These are phyloP conservation scores for Termitomyces sp. DNA, from an alignment of 768 basidiomycete genomes.

Conservation along the genomic window DNA sequence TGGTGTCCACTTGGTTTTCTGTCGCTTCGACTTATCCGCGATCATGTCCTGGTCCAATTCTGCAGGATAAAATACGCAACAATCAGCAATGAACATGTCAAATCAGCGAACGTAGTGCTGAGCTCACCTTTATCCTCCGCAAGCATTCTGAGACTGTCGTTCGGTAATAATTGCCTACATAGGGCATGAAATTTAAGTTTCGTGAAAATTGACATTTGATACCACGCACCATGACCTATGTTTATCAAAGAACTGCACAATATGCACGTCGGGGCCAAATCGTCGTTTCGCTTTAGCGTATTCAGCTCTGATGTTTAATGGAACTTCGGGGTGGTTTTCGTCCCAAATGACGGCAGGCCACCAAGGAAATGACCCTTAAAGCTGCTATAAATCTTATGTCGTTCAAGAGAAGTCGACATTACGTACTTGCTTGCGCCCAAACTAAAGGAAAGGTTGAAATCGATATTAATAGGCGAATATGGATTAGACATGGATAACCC, in stretches of 20 bases:
- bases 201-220: background rate
- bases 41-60: slow-evolving; percentile 65
- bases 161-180: slow-evolving; percentile 57
- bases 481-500: slow-evolving; percentile 15
- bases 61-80: slow-evolving; percentile 21
- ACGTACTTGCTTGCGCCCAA: slow-evolving; percentile 77
- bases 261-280: slow-evolving; percentile 42
- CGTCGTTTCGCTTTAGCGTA: slow-evolving; percentile 27
- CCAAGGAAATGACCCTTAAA: slow-evolving; percentile 71
- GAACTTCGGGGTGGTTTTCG: slow-evolving; percentile 54
- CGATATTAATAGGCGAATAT: background rate
- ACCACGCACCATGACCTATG: slow-evolving; percentile 51
- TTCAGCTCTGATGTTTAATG: slow-evolving; percentile 29
- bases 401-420: background rate
- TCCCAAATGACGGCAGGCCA: slow-evolving; percentile 82
- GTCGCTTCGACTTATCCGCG: slow-evolving; percentile 40
- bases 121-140: slow-evolving; percentile 65
- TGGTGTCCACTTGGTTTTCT: slow-evolving; percentile 53
- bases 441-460: slow-evolving; percentile 37
- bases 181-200: background rate
- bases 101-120: background rate
- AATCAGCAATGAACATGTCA: background rate
- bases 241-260: slow-evolving; percentile 81
- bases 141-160: slow-evolving; percentile 54
- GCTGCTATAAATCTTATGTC: background rate